Base-by-base conservation (phyloP, 2,329 filamentous ascomycete species). In the Biscogniauxia marginata region DNA sequence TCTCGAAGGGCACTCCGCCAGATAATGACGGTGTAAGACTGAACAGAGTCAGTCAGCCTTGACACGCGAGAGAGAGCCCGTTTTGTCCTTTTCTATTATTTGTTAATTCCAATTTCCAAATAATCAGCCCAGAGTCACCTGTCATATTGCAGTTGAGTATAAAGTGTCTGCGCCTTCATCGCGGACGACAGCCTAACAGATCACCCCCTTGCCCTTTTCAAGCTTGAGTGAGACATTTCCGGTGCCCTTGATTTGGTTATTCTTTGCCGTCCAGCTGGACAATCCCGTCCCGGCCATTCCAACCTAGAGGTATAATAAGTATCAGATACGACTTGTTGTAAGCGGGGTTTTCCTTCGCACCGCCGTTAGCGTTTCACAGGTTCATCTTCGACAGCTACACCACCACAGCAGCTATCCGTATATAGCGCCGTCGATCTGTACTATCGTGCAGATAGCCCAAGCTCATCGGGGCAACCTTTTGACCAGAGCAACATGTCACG, bases 401-500 rank as follows among this genome's bases (percentile, higher is more conserved):
- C 16, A 11, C 5, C 18, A 30, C 22, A 39, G 8, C 24, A 50
- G 18, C 48, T 43, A 50, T 25, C 48, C n/a, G 24, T 25, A 21
- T 7, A n/a, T 50, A 39, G 48, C 34, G 24, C 18, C 25, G 24
- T 50, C 16, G 48, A 50, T 50, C 24, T 11, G 19, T 16, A n/a
- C 9, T 18, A 39, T 21, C 48, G 46, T n/a, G 30, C 24, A 16
- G 30, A 9, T 16, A 5, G 30, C 30, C 6, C 13, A 39, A 39
- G 11, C n/a, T n/a, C n/a, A n/a, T n/a, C n/a, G n/a, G n/a, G n/a
- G n/a, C n/a, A n/a, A n/a, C n/a, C n/a, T n/a, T n/a, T n/a, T n/a
- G n/a, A n/a, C n/a, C n/a, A n/a, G 44, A 50, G 50, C 53, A 55
- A 16, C 21, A 69, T 69, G 67, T 66, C 67, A 50, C 66, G 59